Percentiles rank a stretch among this genome's conserved stretches.
Conservation (phyloP, 2,329 filamentous ascomycete genomes). For the Trichoderma endophyticum region DNA sequence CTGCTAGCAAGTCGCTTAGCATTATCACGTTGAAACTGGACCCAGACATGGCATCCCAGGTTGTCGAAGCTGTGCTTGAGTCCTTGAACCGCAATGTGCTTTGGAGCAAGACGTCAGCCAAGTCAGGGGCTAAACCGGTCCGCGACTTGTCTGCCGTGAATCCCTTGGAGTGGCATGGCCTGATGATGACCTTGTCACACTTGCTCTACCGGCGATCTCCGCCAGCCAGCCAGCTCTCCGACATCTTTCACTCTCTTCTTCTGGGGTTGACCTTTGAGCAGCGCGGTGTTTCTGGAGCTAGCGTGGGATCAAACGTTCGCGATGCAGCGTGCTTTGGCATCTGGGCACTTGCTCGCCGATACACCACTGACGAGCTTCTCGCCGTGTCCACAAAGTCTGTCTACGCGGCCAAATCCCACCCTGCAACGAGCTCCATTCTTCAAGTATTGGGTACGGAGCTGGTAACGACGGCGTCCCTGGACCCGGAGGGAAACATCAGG, state of each 20-base stretch:
- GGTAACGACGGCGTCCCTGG: conserved; percentile 76
- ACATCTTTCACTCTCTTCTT: conserved; percentile 73
- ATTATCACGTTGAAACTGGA: conserved; percentile 79
- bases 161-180: conserved; percentile 83
- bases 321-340: conserved; percentile 96
- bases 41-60: conserved; percentile 75
- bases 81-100: conserved; percentile 59
- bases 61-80: conserved; percentile 82
- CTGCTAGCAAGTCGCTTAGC: conserved; percentile 89
- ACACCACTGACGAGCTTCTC: conserved; percentile 74
- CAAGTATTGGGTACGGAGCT: conserved; percentile 80
- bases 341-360: conserved; percentile 87
- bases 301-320: conserved; percentile 83
- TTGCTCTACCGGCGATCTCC: conserved; percentile 81
- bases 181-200: conserved; percentile 84
- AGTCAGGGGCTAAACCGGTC: conserved; percentile 33
- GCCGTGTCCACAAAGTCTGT: conserved; percentile 53
- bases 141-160: conserved; percentile 73
- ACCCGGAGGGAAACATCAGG: conserved; percentile 89
- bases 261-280: conserved; percentile 86
- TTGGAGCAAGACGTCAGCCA: conserved; percentile 42
- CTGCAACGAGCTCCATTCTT: conserved; percentile 50
- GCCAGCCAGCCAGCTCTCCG: conserved; percentile 64
- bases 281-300: conserved; percentile 77
- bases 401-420: conserved; percentile 38